These are phyloP conservation scores for Aureobasidium mangrovei DNA, from an alignment of 2,329 filamentous ascomycete genomes.

Conservation along the genomic window DNA sequence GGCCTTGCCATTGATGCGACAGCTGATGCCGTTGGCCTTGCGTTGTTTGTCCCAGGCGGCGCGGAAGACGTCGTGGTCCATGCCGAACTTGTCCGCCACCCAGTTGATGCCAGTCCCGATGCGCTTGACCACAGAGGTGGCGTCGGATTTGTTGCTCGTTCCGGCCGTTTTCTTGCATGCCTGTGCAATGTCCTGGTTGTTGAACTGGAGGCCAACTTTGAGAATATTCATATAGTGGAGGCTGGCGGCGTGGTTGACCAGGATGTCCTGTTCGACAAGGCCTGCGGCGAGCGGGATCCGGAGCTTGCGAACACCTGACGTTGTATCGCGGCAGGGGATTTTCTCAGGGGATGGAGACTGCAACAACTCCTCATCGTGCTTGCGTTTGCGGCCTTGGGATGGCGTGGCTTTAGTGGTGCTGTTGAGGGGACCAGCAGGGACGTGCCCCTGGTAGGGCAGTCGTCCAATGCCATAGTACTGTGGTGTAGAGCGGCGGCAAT, in stretches of 20 bases:
- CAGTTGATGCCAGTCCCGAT: not conserved
- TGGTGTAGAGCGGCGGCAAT: not conserved
- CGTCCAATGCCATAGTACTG: not conserved
- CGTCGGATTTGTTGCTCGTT: not conserved
- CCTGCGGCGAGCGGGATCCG: not conserved
- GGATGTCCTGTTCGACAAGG: not conserved
- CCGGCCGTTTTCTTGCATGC: not conserved
- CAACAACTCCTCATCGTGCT: not conserved
- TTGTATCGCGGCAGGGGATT: not conserved
- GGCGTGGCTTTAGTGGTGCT: not conserved
- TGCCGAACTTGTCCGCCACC: not conserved
- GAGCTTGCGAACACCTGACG: not conserved
- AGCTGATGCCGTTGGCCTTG: not conserved
- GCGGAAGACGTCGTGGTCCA: not conserved
- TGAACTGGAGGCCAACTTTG: not conserved
- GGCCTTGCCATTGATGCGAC: not conserved
- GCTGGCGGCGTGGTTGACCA: not conserved
- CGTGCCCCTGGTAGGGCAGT: not conserved
- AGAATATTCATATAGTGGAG: conserved; percentile 2
- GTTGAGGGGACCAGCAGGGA: not conserved
- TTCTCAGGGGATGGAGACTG: not conserved
- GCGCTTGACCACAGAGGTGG: not conserved
- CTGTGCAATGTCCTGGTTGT: not conserved
- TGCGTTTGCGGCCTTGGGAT: not conserved
- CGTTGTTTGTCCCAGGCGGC: not conserved